These are phyloP conservation scores for Diaporthe aspalathi DNA, from an alignment of 2,329 filamentous ascomycete species.

Conservation along the genomic window DNA sequence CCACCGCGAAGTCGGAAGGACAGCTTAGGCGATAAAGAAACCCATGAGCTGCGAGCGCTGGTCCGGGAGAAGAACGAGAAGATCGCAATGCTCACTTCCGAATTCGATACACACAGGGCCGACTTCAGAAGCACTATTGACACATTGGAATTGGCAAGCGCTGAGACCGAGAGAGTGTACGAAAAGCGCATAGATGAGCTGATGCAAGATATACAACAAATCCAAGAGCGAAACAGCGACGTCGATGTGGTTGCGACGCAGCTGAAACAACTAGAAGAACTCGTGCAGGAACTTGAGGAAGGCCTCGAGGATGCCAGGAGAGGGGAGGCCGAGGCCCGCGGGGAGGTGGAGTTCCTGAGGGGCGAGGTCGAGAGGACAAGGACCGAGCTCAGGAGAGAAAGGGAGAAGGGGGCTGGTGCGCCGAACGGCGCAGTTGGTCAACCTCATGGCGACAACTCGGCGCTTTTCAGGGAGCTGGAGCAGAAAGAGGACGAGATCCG, in stretches of 20 bases:
- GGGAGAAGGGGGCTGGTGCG: slow-evolving; percentile 79
- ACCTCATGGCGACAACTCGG: slow-evolving; percentile 55
- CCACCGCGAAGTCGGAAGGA: slow-evolving; percentile 52
- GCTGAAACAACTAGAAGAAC: slow-evolving; percentile 93
- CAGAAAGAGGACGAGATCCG: slow-evolving; percentile 98
- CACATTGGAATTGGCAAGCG: slow-evolving; percentile 92
- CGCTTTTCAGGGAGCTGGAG: slow-evolving; percentile 80
- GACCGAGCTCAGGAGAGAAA: slow-evolving; percentile 87
- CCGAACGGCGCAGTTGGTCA: slow-evolving; percentile 59
- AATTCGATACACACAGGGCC: slow-evolving; percentile 94
- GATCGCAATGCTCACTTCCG: slow-evolving; percentile 89
- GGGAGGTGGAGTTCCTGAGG: slow-evolving; percentile 93
- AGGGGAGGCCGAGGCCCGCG: slow-evolving; percentile 93
- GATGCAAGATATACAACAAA: slow-evolving; percentile 82
- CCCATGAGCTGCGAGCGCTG: slow-evolving; percentile 80
- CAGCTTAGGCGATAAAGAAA: slow-evolving; percentile 76
- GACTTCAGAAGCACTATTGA: slow-evolving; percentile 98
- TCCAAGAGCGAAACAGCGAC: slow-evolving; percentile 86
- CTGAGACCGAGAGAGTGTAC: slow-evolving; percentile 95
- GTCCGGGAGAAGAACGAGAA: slow-evolving; percentile 97
- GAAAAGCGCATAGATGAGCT: slow-evolving; percentile 91
- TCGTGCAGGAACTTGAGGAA: slow-evolving; percentile 96
- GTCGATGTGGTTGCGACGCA: slow-evolving; percentile 92
- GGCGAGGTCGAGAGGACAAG: slow-evolving; percentile 94
- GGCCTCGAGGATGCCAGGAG: slow-evolving; percentile 93